phyloP scores from a whole-genome alignment of 768 basidiomycete genomes.

The Rhizopogon vesiculosus region DNA sequence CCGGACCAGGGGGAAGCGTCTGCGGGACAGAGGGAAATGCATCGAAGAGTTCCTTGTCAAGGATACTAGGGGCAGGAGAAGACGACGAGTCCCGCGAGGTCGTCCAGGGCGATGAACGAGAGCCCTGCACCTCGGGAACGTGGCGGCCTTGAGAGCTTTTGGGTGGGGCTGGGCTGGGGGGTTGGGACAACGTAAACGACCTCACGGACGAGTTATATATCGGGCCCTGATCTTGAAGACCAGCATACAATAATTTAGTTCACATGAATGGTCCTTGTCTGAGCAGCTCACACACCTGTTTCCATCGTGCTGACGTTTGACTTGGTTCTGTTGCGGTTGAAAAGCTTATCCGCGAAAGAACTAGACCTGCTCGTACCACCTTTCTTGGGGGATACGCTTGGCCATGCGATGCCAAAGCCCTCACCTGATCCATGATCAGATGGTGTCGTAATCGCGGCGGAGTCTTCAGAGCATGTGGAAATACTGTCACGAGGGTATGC shows the following conservation, averaged over 20 bases:
- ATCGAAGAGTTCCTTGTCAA: constrained; percentile 62
- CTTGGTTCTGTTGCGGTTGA: constrained; percentile 47
- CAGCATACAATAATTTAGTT: not conserved
- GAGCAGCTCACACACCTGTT: constrained; percentile 33
- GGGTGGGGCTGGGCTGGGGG: constrained; percentile 14
- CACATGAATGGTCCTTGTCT: not conserved
- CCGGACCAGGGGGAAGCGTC: constrained; percentile 32
- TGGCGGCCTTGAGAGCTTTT: constrained; percentile 8
- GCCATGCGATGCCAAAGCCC: constrained; percentile 39
- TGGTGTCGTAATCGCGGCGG: constrained; percentile 55
- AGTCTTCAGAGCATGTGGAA: constrained; percentile 68
- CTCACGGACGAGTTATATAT: constrained; percentile 22
- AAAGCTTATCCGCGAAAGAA: constrained; percentile 61
- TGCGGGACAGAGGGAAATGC: constrained; percentile 70
- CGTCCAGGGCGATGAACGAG: constrained; percentile 42
- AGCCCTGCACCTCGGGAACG: constrained; percentile 5
- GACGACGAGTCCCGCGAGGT: constrained; percentile 38
- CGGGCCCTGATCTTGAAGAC: constrained; percentile 20
- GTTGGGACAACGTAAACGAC: constrained; percentile 16
- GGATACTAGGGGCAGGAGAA: constrained; percentile 36
- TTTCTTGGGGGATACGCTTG: constrained; percentile 50
- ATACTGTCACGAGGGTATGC: constrained; percentile 53
- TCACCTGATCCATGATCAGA: constrained; percentile 35
- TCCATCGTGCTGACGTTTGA: constrained; percentile 44
- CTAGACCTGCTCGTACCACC: constrained; percentile 42